Evolutionary conservation across 768 basidiomycete genomes (phyloP).

Genomic region (Pisolithus tinctorius): DNA sequence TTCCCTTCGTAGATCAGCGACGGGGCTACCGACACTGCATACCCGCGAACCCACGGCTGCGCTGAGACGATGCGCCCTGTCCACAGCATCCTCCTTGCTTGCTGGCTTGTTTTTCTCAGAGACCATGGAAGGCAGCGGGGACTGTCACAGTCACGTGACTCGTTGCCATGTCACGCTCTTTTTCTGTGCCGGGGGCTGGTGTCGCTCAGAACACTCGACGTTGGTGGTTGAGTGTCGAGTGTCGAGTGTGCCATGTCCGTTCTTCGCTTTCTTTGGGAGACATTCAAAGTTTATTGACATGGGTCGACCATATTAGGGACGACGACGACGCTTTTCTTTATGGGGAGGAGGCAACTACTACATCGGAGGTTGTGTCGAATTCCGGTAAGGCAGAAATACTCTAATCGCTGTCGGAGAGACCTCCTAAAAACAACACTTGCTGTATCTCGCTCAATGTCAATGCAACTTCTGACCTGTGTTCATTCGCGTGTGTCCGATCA

Average conservation of each 20-base stretch:
- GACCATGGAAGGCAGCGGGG: too few relatives aligned
- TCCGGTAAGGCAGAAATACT: constrained; percentile 40
- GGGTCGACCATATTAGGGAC: constrained; percentile 38
- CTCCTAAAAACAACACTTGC: constrained; percentile 25
- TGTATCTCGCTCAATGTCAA: constrained; percentile 31
- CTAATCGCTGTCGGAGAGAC: constrained; percentile 15
- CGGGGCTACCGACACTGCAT: constrained; percentile 52
- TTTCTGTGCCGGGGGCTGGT: constrained; percentile 10
- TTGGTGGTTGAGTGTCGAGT: constrained; percentile 11
- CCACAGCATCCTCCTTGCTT: constrained; percentile 4
- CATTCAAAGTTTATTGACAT: constrained; percentile 19
- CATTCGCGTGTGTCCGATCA: constrained; percentile 36
- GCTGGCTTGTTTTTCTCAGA: too few relatives aligned
- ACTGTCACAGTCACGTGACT: constrained; percentile 12
- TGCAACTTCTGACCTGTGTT: constrained; percentile 34
- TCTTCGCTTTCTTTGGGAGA: constrained; percentile 8
- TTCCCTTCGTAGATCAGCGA: constrained; percentile 48
- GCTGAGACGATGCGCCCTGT: constrained; percentile 7
- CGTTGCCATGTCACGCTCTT: constrained; percentile 16
- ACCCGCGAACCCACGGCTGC: constrained; percentile 30
- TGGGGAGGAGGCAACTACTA: constrained; percentile 41
- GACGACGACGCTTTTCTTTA: constrained; percentile 81
- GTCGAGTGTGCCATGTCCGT: constrained; percentile 25
- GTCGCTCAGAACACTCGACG: constrained; percentile 12
- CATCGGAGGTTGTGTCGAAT: constrained; percentile 26